phyloP scores from a whole-genome alignment of 2,329 filamentous ascomycete genomes.

The Coleophoma eucalyptorum region DNA sequence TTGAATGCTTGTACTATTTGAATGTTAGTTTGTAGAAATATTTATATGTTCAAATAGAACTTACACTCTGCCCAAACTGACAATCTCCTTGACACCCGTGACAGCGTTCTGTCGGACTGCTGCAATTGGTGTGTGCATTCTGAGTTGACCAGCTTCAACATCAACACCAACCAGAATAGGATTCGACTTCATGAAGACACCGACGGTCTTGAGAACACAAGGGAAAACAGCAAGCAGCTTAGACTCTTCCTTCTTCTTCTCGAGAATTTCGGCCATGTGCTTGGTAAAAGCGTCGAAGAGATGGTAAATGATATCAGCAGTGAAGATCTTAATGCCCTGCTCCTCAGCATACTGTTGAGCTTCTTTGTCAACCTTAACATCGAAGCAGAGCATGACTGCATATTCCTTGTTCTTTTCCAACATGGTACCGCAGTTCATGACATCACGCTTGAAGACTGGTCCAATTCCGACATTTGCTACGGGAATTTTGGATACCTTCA shows the following conservation, averaged over 20 bases:
- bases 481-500: conserved; percentile 93
- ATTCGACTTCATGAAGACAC: conserved; percentile 96
- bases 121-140: conserved; percentile 84
- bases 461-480: conserved; percentile 97
- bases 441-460: conserved; percentile 95
- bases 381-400: conserved; percentile 99
- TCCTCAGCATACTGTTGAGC: conserved; percentile 88
- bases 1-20: conserved; percentile 81
- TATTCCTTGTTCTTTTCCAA: conserved; percentile 91
- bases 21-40: conserved; percentile 16
- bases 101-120: conserved; percentile 78
- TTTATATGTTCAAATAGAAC: conserved; percentile 2
- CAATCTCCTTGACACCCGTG: conserved; percentile 78
- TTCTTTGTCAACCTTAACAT: conserved; percentile 98
- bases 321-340: conserved; percentile 95
- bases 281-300: conserved; percentile 95
- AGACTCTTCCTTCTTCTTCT: conserved; percentile 93
- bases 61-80: conserved; percentile 79
- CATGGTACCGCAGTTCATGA: conserved; percentile 95
- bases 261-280: conserved; percentile 83
- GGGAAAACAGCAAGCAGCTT: conserved; percentile 97
- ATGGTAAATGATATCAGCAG: conserved; percentile 98
- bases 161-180: conserved; percentile 96
- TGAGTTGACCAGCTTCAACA: conserved; percentile 84
- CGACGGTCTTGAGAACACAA: conserved; percentile 83